Evolutionary conservation across 257 asterid genomes (phyloP).

Genomic region (Gardenia jasminoides): DNA sequence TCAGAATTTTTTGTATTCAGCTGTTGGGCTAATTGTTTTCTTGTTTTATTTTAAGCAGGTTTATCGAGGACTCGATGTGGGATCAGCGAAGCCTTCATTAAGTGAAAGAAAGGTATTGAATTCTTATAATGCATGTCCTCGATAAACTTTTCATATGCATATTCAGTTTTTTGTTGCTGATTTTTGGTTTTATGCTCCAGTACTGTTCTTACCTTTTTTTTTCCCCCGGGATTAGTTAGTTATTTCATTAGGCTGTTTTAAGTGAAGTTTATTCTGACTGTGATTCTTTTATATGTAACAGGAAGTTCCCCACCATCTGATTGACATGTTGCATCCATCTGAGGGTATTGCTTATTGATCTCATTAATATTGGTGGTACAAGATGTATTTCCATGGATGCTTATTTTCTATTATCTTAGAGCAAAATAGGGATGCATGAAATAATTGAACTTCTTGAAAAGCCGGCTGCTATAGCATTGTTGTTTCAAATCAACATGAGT

Average conservation of each 20-base stretch:
- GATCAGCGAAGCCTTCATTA: slow-evolving; percentile 86
- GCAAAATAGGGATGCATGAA: background rate
- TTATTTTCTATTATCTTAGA: background rate
- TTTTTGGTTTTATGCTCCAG: background rate
- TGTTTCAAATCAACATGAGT: background rate
- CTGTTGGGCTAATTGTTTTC: background rate
- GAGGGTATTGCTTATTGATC: slow-evolving; percentile 62
- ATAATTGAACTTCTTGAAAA: background rate
- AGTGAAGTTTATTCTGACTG: background rate
- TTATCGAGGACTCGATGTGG: slow-evolving; percentile 86
- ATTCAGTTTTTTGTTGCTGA: background rate
- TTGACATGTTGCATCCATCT: slow-evolving; percentile 90
- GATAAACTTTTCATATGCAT: background rate
- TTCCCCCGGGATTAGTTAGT: background rate
- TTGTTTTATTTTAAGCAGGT: slow-evolving; percentile 42
- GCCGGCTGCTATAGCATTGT: background rate
- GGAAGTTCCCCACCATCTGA: slow-evolving; percentile 93
- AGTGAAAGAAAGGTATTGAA: slow-evolving; percentile 63
- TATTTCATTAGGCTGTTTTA: background rate
- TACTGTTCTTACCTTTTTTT: background rate
- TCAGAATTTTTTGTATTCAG: background rate
- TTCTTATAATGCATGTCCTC: background rate
- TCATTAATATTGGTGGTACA: slow-evolving; percentile 8
- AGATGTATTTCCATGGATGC: background rate
- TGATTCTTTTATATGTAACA: slow-evolving; percentile 26